These are phyloP conservation scores for Torulaspora microellipsoides DNA, from an alignment of 805 yeast genomes.

Conservation along the genomic window DNA sequence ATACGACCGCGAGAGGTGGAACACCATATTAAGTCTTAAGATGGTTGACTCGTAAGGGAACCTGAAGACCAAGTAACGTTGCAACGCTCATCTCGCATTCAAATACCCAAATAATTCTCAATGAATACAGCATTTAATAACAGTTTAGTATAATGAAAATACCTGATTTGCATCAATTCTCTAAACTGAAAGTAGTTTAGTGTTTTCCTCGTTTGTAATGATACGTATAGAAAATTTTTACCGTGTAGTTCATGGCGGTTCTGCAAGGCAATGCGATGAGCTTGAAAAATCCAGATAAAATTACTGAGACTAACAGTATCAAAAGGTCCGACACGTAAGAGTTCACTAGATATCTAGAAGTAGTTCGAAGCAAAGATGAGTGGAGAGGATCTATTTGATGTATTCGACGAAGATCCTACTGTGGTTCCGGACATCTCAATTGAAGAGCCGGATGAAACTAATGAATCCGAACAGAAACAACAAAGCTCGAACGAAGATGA, in stretches of 20 bases:
- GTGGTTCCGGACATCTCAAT: conserved; percentile 15
- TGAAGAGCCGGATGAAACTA: conserved; percentile 12
- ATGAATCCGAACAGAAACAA: neutral
- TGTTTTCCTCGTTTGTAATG: too few relatives aligned
- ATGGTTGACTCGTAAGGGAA: conserved; percentile 4
- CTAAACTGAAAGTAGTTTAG: too few relatives aligned
- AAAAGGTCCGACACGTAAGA: neutral
- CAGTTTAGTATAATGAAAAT: too few relatives aligned
- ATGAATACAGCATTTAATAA: neutral
- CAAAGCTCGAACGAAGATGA: conserved; percentile 1
- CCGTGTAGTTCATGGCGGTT: too few relatives aligned
- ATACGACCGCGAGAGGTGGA: conserved; percentile 37
- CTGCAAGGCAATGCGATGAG: conserved; percentile 11
- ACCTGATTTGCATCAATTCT: too few relatives aligned
- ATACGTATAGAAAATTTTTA: too few relatives aligned
- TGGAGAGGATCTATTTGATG: conserved; percentile 31
- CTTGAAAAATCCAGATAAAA: neutral
- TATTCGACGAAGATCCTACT: conserved; percentile 30
- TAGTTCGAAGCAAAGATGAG: conserved; percentile 10
- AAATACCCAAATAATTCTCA: too few relatives aligned
- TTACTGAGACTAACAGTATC: neutral
- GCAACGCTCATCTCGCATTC: neutral
- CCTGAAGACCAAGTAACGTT: conserved; percentile 2
- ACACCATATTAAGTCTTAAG: conserved; percentile 15
- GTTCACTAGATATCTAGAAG: neutral